Evolutionary conservation across 805 yeast species (phyloP), one percentile per base, ranked within the genome.

Genomic region (Kurtzmaniella fragi): DNA sequence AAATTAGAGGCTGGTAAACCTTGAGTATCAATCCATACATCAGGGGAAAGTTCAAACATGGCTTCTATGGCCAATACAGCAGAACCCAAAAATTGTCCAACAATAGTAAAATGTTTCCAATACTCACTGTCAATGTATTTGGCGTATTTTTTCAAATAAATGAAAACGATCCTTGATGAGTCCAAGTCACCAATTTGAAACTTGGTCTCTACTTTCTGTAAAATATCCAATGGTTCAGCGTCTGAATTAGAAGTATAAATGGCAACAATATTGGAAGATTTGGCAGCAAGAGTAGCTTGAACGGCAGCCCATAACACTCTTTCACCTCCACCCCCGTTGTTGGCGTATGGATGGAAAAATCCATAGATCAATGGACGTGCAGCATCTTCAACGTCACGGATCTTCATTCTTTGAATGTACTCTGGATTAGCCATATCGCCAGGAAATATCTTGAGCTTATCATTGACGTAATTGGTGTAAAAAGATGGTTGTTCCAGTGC

Each of bases 251-350:
- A 86, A 12, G 90, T 80, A 57, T 93, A 93, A 7, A 93, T 67
- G 1, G 77, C 80, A 2, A 75, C 84, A 6, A 85, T 62, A 49
- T 80, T 78, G 23, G 61, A 52, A 5, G 63, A 61, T 44, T 72
- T 68, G 16, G 67, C 61, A 8, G 58, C 47, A 42, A 90, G 64
- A 0, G 95, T 84, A 26, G 82, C 72, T 48, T 77, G 73, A 5
- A 91, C 86, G 0, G 96, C 96, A 40, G 86, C 89, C 99, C 99
- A 93, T 31, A 93, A 67, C 0, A 93, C 99, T 41, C 91, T 77
- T 57, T 93, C 99, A 17, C 99, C 99, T 25, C 99, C 99, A 14
- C 99, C 99, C 34, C 95, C 96, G 30, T 96, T 95, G 56, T 85
- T 86, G 46, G 96, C 89, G 51, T 82, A 85, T 0, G 99, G 99